Conservation (phyloP, 1,284 basidiomycete genomes). For the Hemileia vastatrix region DNA sequence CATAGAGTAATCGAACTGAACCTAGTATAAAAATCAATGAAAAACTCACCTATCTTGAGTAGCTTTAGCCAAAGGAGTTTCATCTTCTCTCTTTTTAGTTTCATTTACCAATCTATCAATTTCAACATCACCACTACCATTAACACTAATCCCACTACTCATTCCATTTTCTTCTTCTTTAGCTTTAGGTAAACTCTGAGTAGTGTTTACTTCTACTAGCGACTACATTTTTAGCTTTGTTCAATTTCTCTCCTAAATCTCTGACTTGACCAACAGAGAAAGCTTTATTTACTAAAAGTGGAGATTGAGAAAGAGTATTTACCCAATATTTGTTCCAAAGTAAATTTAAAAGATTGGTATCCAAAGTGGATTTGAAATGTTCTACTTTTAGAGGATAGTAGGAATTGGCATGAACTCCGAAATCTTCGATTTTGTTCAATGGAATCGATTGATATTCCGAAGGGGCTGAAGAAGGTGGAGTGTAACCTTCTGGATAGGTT, state of each 20-base stretch:
- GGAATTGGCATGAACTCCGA: conserved; percentile 38
- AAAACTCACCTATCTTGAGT: conserved; percentile 66
- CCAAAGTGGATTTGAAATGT: conserved; percentile 35
- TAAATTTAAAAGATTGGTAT: conserved; percentile 31
- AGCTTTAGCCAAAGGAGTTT: conserved; percentile 59
- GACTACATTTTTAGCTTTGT: conserved; percentile 5
- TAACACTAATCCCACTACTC: background rate
- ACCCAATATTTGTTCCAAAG: conserved; percentile 44
- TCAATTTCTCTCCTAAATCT: conserved; percentile 31
- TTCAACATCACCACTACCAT: background rate
- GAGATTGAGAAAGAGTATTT: conserved; percentile 31
- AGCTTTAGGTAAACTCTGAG: background rate
- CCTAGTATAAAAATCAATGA: too few species aligned
- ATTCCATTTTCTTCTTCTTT: background rate
- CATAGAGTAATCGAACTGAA: conserved; percentile 9
- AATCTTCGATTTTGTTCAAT: conserved; percentile 38
- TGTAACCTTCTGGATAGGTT: conserved; percentile 60
- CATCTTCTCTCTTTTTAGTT: conserved; percentile 32
- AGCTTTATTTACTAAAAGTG: too few species aligned
- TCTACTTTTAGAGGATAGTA: conserved; percentile 40
- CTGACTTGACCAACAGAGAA: conserved; percentile 29
- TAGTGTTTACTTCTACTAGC: background rate
- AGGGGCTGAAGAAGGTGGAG: conserved; percentile 58
- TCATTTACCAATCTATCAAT: conserved; percentile 20
- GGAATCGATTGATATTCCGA: conserved; percentile 87